Percentiles rank a stretch among this genome's conserved stretches.
These are phyloP conservation scores for Penicillium roqueforti DNA, from an alignment of 495 filamentous ascomycete species.

Conservation along the genomic window DNA sequence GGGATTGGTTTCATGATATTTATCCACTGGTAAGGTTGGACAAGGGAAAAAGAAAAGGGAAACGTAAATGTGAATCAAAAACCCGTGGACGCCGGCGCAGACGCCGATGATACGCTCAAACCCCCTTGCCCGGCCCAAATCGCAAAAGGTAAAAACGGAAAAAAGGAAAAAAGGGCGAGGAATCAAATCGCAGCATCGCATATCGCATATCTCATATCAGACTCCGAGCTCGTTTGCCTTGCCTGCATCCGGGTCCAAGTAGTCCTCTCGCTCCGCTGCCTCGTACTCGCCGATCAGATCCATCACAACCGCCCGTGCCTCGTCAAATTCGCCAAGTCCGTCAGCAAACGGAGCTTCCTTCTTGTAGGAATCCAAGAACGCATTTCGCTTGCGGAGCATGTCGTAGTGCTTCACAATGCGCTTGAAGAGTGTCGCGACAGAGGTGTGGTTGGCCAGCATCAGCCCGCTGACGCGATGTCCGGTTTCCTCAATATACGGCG, in stretches of 20 bases:
- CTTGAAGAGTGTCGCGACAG: constrained; percentile 94
- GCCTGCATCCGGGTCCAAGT: constrained; percentile 67
- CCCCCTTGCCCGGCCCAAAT: constrained; percentile 22
- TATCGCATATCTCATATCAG: constrained; percentile 21
- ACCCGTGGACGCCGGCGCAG: constrained; percentile 9
- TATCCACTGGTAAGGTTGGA: not conserved
- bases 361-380: constrained; percentile 93
- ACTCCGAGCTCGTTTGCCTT: constrained; percentile 42
- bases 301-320: constrained; percentile 80
- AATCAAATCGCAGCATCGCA: constrained; percentile 2
- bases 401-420: constrained; percentile 88
- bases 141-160: constrained; percentile 10
- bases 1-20: constrained; percentile 5
- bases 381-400: constrained; percentile 88
- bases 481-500: constrained; percentile 80
- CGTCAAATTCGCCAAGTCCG: constrained; percentile 91
- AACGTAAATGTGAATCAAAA: constrained; percentile 9
- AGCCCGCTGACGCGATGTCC: constrained; percentile 85
- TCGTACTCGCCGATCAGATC: constrained; percentile 93
- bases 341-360: constrained; percentile 88
- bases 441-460: constrained; percentile 98
- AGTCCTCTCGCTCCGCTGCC: constrained; percentile 84
- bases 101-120: constrained; percentile 23
- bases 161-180: constrained; percentile 1
- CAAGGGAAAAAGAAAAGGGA: not conserved